Evolutionary conservation across 192 early-diverging fungal species (phyloP).

Genomic region (Pilobolus umbonatus): DNA sequence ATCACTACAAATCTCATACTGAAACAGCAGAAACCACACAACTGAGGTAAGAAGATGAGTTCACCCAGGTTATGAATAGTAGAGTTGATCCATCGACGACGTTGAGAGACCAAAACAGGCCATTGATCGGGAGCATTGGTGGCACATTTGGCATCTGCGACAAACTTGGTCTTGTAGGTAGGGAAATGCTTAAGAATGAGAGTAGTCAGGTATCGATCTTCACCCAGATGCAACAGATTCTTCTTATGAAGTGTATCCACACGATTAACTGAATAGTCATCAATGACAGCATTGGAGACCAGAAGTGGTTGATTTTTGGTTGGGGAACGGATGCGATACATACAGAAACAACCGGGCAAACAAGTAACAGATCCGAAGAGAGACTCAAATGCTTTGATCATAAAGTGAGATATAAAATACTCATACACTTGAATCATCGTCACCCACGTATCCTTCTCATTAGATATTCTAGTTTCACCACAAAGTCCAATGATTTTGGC

Average conservation of each 20-base stretch:
- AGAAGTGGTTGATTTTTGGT: slow-evolving; percentile 86
- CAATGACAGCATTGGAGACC: slow-evolving; percentile 81
- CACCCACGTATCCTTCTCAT: slow-evolving; percentile 89
- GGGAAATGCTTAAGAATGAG: slow-evolving; percentile 96
- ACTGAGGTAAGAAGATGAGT: slow-evolving; percentile 86
- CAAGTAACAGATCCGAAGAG: slow-evolving; percentile 95
- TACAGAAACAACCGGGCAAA: slow-evolving; percentile 97
- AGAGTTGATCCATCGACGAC: slow-evolving; percentile 99
- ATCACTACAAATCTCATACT: slow-evolving; percentile 95
- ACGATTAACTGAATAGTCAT: slow-evolving; percentile 88
- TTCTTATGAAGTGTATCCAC: slow-evolving; percentile 98
- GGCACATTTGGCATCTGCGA: slow-evolving; percentile 83
- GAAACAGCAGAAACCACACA: slow-evolving; percentile 96
- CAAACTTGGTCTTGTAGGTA: slow-evolving; percentile 90
- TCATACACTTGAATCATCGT: slow-evolving; percentile 99
- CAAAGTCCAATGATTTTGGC: slow-evolving; percentile 91
- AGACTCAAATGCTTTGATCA: slow-evolving; percentile 96
- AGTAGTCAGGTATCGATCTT: slow-evolving; percentile 95
- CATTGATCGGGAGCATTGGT: slow-evolving; percentile 95
- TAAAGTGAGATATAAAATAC: slow-evolving; percentile 95
- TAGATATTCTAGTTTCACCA: slow-evolving; percentile 90
- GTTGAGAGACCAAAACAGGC: slow-evolving; percentile 90
- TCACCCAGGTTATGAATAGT: slow-evolving; percentile 98
- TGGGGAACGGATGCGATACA: slow-evolving; percentile 92
- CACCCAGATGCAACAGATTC: slow-evolving; percentile 95